Percentiles rank a stretch among this genome's conserved stretches.
Conservation (phyloP, 371 early-diverging fungal species). For the Zychaea mexicana region DNA sequence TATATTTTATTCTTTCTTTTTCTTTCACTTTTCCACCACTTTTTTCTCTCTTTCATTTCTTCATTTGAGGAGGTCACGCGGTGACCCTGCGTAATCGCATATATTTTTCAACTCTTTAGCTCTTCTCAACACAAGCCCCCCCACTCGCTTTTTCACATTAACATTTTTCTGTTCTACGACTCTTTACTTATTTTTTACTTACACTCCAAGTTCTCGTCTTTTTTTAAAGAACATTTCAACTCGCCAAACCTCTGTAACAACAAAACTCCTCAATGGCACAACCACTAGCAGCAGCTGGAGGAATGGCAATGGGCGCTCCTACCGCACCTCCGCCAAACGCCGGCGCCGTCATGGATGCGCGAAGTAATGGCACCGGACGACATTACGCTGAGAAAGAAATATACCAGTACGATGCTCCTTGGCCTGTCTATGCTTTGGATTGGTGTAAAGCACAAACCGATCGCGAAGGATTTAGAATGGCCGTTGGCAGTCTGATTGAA, state of each 20-base stretch:
- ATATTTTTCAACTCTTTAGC: neutral
- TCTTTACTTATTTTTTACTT: no score
- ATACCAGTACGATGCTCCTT: conserved; percentile 83
- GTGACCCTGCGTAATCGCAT: neutral
- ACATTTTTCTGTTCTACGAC: neutral
- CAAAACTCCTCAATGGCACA: neutral
- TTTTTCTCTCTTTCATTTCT: neutral
- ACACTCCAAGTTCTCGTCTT: no score
- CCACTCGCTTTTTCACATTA: neutral
- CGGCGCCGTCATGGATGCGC: conserved; percentile 2
- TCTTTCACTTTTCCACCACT: neutral
- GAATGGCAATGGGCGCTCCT: conserved; percentile 5
- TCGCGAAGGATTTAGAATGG: conserved; percentile 73
- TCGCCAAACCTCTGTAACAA: no score
- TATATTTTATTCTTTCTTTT: neutral
- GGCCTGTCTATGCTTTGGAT: conserved; percentile 85
- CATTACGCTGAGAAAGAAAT: conserved; percentile 62
- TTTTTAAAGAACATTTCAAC: no score
- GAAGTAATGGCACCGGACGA: conserved; percentile 3
- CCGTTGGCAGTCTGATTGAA: conserved; percentile 84
- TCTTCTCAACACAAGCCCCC: neutral
- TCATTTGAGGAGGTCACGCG: conserved; percentile 1
- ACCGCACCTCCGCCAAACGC: neutral
- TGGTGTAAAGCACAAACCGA: conserved; percentile 78
- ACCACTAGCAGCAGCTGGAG: conserved; percentile 6